Percentiles rank a stretch among this genome's conserved stretches.
These are phyloP conservation scores for Bromus sterilis DNA, from an alignment of 176 grass and related monocot species.

Conservation along the genomic window DNA sequence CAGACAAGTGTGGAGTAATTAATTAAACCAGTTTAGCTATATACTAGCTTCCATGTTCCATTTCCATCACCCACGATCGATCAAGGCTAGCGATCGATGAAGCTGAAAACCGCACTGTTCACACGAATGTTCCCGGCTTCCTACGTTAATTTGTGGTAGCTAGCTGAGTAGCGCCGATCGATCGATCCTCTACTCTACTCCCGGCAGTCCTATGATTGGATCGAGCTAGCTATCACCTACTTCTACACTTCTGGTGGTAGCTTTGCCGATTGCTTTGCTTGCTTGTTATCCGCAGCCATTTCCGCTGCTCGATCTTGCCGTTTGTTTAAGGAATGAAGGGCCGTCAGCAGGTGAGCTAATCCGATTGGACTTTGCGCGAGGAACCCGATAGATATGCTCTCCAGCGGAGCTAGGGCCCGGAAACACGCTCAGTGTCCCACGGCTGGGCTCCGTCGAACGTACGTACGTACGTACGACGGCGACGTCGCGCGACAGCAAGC, in stretches of 20 bases:
- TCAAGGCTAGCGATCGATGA: background rate
- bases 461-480: background rate
- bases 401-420: background rate
- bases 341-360: constrained; percentile 20
- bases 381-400: background rate
- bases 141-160: too few relatives aligned
- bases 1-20: background rate
- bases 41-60: too few relatives aligned
- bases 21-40: too few relatives aligned
- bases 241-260: background rate
- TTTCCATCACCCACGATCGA: background rate
- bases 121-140: constrained; percentile 5
- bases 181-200: background rate
- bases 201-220: constrained; percentile 20
- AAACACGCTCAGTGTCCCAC: constrained; percentile 32
- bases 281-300: constrained; percentile 22
- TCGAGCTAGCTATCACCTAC: too few relatives aligned
- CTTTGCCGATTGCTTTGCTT: constrained; percentile 27
- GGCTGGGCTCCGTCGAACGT: background rate
- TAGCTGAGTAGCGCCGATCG: too few relatives aligned
- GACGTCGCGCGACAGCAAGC: constrained; percentile 26
- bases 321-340: constrained; percentile 42
- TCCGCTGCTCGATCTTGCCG: constrained; percentile 24
- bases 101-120: background rate
- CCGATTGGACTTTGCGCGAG: constrained; percentile 18